Evolutionary conservation across 208 protist species (phyloP).

Genomic region (Naegleria gruberi): DNA sequence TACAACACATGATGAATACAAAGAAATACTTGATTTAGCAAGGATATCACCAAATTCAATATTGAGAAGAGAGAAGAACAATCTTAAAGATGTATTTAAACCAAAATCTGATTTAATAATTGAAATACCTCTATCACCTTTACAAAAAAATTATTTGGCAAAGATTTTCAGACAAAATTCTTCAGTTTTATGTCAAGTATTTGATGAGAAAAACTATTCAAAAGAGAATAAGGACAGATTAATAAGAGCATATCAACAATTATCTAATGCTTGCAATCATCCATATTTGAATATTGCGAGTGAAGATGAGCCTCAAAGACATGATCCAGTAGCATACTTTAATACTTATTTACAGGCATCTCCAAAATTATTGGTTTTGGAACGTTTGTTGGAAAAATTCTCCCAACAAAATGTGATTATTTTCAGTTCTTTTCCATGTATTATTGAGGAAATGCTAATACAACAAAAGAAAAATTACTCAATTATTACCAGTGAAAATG

Average conservation of each 20-base stretch:
- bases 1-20: constrained; percentile 36
- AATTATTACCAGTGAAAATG: constrained; percentile 64
- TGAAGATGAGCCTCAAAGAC: constrained; percentile 22
- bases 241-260: constrained; percentile 69
- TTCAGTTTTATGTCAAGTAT: neutral
- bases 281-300: constrained; percentile 48
- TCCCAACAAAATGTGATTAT: constrained; percentile 18
- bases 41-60: constrained; percentile 78
- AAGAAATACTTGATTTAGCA: constrained; percentile 41
- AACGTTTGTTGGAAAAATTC: constrained; percentile 10
- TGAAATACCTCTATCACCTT: constrained; percentile 71
- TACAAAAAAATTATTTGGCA: constrained; percentile 79
- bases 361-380: constrained; percentile 29
- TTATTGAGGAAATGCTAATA: neutral
- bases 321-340: neutral
- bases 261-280: constrained; percentile 38
- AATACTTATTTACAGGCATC: neutral
- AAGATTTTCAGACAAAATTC: neutral
- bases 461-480: neutral
- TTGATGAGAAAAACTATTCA: neutral
- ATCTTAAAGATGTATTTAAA: constrained; percentile 88
- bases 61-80: constrained; percentile 85
- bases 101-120: constrained; percentile 96
- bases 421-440: constrained; percentile 30
- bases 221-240: constrained; percentile 86